Base-by-base conservation (phyloP, 2,329 filamentous ascomycete genomes). In the Calonectria pseudoreteaudii region DNA sequence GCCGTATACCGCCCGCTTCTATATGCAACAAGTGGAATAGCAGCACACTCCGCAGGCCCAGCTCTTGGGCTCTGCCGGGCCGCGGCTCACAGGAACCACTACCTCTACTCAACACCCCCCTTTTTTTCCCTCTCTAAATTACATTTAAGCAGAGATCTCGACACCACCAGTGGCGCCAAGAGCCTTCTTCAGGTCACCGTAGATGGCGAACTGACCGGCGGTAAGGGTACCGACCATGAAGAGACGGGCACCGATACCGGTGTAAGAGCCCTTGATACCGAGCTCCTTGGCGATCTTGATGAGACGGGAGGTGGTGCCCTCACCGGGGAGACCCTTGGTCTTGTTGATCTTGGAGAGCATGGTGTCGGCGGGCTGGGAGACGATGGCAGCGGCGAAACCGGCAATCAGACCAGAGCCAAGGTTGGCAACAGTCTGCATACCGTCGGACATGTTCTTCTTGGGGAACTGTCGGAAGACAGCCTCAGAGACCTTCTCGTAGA, bases 301-400 rank as follows among this genome's bases (percentile, higher is more conserved):
- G 83, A 97, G 88, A 86, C 95, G 93, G 86, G 89, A 90, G 84
- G 91, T 91, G 82, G 94, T 97, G 83, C 95, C 92, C 90, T 97
- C 94, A 90, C 95, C 95, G 79, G 95, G 94, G 75, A 92, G 89
- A 87, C 94, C 95, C 90, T 95, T 93, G 88, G 94, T 95, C 94
- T 97, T 97, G 94, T 97, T 97, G 91, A 97, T 97, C 92, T 96
- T 97, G 88, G 91, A 94, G 78, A 97, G 93, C 95, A 97, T 97
- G 84, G 95, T 97, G 86, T 97, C 95, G 85, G 95, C 95, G 81
- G 95, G 95, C 89, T 97, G 95, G 77, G 95, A 97, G 85, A 97
- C 91, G 81, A 96, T 85, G 84, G 95, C 95, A 81, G 95, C 95
- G 82, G 94, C 95, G 88, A 97, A 95, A 94, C 95, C 86, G 76